phyloP scores from a whole-genome alignment of 2,329 filamentous ascomycete species.

The Bisporella sp. region DNA sequence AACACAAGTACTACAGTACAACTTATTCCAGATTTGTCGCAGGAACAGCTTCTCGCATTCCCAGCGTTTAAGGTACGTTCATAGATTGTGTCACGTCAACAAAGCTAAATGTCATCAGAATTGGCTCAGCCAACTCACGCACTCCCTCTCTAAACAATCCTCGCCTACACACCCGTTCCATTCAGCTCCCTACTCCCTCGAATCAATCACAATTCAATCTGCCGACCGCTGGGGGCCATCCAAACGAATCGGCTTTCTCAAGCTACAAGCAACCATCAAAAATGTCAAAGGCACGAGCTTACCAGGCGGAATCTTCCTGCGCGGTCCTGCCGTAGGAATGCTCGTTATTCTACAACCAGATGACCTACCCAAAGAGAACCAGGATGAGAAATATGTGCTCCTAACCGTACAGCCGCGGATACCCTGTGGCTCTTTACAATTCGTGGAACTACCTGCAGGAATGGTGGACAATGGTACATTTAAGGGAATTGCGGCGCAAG shows the following conservation, averaged over 20 bases:
- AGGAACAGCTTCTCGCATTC: slow-evolving; percentile 39
- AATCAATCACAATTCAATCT: slow-evolving; percentile 43
- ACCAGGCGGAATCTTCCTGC: slow-evolving; percentile 48
- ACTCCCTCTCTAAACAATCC: slow-evolving; percentile 16
- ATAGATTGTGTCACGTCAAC: neutral
- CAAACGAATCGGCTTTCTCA: slow-evolving; percentile 47
- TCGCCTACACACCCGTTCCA: slow-evolving; percentile 40
- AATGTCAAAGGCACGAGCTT: slow-evolving; percentile 43
- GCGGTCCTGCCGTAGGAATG: slow-evolving; percentile 55
- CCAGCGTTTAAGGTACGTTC: slow-evolving; percentile 41
- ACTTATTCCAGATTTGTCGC: slow-evolving; percentile 37
- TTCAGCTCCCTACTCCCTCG: slow-evolving; percentile 44
- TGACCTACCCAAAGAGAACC: slow-evolving; percentile 29
- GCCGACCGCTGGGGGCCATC: slow-evolving; percentile 42
- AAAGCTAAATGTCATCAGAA: slow-evolving; percentile 7
- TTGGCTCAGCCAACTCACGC: slow-evolving; percentile 18
- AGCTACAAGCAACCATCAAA: slow-evolving; percentile 41
- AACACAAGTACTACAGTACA: slow-evolving; percentile 34
- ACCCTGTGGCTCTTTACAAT: slow-evolving; percentile 45
- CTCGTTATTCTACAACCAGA: slow-evolving; percentile 40
- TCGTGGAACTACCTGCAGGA: slow-evolving; percentile 51
- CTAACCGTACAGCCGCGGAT: slow-evolving; percentile 54
- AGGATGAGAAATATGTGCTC: slow-evolving; percentile 46
- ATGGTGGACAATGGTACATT: slow-evolving; percentile 53
- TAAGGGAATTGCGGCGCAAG: slow-evolving; percentile 49